A percentile compares a stretch with the other conserved stretches of the same genome.
These are phyloP conservation scores for Penicillium silybi DNA, from an alignment of 495 filamentous ascomycete species.

Conservation along the genomic window DNA sequence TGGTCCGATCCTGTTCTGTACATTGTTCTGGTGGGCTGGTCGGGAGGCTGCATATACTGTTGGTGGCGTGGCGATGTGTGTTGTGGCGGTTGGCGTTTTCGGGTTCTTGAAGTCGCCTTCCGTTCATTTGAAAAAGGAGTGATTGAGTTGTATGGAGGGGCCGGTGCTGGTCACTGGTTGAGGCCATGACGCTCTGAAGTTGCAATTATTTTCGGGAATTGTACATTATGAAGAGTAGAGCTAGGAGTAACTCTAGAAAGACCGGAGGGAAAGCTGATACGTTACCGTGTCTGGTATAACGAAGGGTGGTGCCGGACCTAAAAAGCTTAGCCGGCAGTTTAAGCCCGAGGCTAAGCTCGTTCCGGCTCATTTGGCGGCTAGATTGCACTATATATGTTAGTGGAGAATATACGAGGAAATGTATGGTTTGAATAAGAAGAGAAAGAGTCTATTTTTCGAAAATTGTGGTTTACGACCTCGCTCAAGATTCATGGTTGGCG, in stretches of 20 bases:
- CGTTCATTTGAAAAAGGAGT: conserved; percentile 15
- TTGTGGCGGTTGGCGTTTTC: conserved; percentile 68
- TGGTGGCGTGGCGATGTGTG: conserved; percentile 75
- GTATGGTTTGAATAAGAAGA: too few relatives aligned
- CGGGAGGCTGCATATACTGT: conserved; percentile 76
- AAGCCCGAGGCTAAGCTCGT: too few relatives aligned
- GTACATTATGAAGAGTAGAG: background rate
- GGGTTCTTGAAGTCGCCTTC: conserved; percentile 53
- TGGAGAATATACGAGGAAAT: too few relatives aligned
- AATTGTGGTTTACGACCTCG: too few relatives aligned
- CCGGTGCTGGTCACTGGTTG: background rate
- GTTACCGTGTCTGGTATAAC: too few relatives aligned
- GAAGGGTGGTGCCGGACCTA: too few relatives aligned
- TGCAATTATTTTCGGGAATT: background rate
- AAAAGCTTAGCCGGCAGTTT: too few relatives aligned
- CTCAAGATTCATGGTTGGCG: too few relatives aligned
- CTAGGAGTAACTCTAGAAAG: background rate
- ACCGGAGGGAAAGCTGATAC: background rate
- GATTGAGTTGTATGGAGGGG: background rate
- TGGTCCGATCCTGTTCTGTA: conserved; percentile 86
- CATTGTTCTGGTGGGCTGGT: conserved; percentile 99
- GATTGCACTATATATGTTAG: too few relatives aligned
- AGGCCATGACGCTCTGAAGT: background rate
- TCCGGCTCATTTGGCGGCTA: too few relatives aligned
- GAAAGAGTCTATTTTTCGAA: too few relatives aligned